phyloP scores from a whole-genome alignment of 768 basidiomycete species.

The Lentinula lateritia region DNA sequence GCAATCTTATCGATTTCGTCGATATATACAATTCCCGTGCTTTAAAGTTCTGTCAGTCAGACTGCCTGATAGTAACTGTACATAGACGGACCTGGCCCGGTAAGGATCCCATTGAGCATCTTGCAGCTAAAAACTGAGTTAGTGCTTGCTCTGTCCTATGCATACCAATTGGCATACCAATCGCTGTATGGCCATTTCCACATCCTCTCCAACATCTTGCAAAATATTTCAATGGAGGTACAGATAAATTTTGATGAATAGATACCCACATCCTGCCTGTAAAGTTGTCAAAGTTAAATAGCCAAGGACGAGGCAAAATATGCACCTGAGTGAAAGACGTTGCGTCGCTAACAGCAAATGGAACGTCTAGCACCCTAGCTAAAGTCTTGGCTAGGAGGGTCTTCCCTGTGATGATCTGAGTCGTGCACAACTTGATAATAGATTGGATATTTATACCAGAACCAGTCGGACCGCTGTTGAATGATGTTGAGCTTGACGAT shows the following conservation, averaged over 20 bases:
- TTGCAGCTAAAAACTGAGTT: conserved; percentile 52
- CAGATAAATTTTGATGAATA: background rate
- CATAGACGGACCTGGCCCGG: conserved; percentile 60
- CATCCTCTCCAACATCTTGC: conserved; percentile 92
- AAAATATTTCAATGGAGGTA: conserved; percentile 6
- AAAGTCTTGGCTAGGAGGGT: conserved; percentile 87
- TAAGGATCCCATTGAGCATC: conserved; percentile 86
- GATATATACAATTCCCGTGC: conserved; percentile 92
- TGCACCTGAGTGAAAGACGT: conserved; percentile 87
- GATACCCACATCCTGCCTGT: conserved; percentile 66
- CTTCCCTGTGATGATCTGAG: conserved; percentile 52
- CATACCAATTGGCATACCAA: conserved; percentile 42
- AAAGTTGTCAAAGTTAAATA: background rate
- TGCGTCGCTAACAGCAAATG: conserved; percentile 91
- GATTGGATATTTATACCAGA: conserved; percentile 47
- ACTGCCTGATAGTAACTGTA: too few relatives aligned
- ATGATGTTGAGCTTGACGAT: background rate
- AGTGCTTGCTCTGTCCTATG: conserved; percentile 1
- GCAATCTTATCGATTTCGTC: conserved; percentile 96
- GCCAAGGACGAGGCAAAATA: background rate
- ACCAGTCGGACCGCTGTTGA: conserved; percentile 72
- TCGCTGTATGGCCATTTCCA: conserved; percentile 86
- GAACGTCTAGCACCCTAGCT: conserved; percentile 88
- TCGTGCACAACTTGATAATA: background rate
- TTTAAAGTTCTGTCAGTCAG: conserved; percentile 19